Conservation (phyloP, 805 yeast genomes). For the Lipomyces chichibuensis region DNA sequence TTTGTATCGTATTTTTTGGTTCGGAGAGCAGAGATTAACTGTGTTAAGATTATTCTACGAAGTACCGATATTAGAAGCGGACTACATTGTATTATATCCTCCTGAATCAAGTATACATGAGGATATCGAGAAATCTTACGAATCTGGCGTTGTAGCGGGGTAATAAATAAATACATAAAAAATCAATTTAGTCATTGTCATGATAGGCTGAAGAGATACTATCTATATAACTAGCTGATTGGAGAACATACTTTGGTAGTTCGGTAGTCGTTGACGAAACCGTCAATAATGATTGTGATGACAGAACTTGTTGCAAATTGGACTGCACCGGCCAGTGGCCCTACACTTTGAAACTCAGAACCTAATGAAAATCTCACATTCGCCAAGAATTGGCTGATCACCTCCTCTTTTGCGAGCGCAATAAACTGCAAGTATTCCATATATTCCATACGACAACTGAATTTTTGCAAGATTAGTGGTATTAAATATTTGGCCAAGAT, state of each 20-base stretch:
- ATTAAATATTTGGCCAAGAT: neutral
- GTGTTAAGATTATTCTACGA: slow-evolving; percentile 37
- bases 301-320: neutral
- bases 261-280: neutral
- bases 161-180: neutral
- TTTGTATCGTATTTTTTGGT: neutral
- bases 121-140: neutral
- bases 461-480: neutral
- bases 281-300: neutral
- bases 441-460: neutral
- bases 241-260: neutral
- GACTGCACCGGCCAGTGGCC: neutral
- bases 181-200: neutral
- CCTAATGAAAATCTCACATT: neutral
- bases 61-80: slow-evolving; percentile 34
- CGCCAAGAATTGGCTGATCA: neutral
- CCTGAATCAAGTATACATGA: neutral
- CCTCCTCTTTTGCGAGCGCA: neutral
- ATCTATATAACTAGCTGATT: neutral
- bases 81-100: neutral
- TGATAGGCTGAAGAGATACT: neutral
- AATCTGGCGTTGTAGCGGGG: neutral
- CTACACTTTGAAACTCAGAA: neutral
- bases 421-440: neutral
- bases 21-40: neutral